phyloP scores from a whole-genome alignment of 495 filamentous ascomycete species.

The Cercophora sp. region DNA sequence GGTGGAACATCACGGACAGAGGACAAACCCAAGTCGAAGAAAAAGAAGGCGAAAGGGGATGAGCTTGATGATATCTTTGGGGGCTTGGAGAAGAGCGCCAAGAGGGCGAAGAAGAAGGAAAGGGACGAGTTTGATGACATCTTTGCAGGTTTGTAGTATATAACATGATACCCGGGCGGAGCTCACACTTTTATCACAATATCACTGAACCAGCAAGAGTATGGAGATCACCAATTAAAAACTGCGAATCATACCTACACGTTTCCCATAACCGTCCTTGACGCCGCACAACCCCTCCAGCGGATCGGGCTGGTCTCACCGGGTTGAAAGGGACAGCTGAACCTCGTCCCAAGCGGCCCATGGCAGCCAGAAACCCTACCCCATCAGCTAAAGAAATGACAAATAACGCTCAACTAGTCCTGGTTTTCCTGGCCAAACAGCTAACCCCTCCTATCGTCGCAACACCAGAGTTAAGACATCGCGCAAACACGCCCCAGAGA shows the following conservation, averaged over 20 bases:
- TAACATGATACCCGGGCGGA: too few species aligned
- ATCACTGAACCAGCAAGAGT: neutral
- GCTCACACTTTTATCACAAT: too few species aligned
- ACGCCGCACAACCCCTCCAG: constrained; percentile 6
- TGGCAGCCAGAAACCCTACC: neutral
- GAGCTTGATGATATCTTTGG: constrained; percentile 37
- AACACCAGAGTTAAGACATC: too few species aligned
- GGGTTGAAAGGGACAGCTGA: neutral
- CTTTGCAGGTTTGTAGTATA: constrained; percentile 20
- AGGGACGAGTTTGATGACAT: constrained; percentile 34
- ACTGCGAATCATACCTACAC: constrained; percentile 4
- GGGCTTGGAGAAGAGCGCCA: constrained; percentile 4
- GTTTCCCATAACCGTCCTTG: neutral
- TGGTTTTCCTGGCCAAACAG: too few species aligned
- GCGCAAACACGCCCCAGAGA: too few species aligned
- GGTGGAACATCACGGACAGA: neutral
- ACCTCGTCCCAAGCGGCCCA: neutral
- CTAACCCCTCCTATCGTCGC: too few species aligned
- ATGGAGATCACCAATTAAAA: constrained; percentile 1
- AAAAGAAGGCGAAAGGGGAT: constrained; percentile 20
- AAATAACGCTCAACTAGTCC: too few species aligned
- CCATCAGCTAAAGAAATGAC: too few species aligned
- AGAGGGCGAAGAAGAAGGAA: constrained; percentile 26
- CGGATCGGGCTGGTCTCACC: neutral
- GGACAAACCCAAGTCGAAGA: constrained; percentile 1